Evolutionary conservation across 1,139 yeast species (phyloP).

Genomic region (Taphrina populina): DNA sequence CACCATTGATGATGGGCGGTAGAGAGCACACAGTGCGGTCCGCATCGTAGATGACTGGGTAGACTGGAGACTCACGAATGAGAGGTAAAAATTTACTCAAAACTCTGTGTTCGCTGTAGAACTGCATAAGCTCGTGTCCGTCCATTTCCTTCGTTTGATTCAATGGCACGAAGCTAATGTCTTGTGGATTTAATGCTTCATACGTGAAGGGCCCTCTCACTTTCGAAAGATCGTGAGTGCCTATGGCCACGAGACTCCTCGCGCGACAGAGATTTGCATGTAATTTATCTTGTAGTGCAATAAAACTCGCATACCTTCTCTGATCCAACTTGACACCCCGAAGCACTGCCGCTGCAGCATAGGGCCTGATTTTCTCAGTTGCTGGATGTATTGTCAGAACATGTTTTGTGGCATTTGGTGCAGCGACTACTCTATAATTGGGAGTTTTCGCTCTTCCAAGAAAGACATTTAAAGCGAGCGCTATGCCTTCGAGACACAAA

Average conservation of each 20-base stretch:
- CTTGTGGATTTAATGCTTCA: constrained; percentile 78
- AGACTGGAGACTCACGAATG: constrained; percentile 83
- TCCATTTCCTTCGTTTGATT: constrained; percentile 76
- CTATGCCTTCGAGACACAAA: constrained; percentile 97
- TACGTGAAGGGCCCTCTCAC: constrained; percentile 83
- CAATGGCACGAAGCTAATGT: constrained; percentile 76
- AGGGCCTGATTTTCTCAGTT: constrained; percentile 76
- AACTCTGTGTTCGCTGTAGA: constrained; percentile 84
- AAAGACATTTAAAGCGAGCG: constrained; percentile 89
- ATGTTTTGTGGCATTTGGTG: constrained; percentile 45
- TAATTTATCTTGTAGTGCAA: constrained; percentile 91
- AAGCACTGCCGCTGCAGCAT: constrained; percentile 89
- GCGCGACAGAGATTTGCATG: constrained; percentile 95
- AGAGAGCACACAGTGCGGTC: constrained; percentile 78
- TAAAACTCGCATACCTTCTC: constrained; percentile 88
- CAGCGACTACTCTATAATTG: constrained; percentile 57
- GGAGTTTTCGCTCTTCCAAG: constrained; percentile 70
- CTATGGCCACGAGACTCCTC: constrained; percentile 95
- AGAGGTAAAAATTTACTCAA: constrained; percentile 84
- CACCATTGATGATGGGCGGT: constrained; percentile 96
- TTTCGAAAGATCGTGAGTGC: constrained; percentile 91
- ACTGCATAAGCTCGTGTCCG: constrained; percentile 80
- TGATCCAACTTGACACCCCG: constrained; percentile 78
- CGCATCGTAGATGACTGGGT: constrained; percentile 83
- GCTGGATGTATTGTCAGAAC: constrained; percentile 26